phyloP scores from a whole-genome alignment of 352 stramenopile genomes.

The Pythium periplocum region DNA sequence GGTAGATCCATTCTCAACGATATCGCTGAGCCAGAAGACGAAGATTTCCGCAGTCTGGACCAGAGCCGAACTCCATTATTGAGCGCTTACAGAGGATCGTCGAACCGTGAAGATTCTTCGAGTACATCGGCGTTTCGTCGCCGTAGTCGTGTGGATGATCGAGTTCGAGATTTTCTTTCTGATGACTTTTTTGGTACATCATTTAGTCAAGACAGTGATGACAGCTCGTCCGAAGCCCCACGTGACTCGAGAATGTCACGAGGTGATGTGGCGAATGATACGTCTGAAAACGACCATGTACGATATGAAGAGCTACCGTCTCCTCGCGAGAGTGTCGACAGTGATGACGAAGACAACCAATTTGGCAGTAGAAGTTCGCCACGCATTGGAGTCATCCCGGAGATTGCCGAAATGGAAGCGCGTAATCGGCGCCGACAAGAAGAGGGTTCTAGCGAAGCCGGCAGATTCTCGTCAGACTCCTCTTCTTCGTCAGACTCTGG shows the following conservation, averaged over 20 bases:
- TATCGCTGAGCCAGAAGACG: slow-evolving; percentile 20
- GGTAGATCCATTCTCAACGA: slow-evolving; percentile 26
- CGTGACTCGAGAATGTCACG: slow-evolving; percentile 1
- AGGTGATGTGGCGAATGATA: background rate
- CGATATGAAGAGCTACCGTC: slow-evolving; percentile 3
- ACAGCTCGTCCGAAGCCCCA: slow-evolving; percentile 10
- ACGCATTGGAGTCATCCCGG: slow-evolving; percentile 47
- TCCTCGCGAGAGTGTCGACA: slow-evolving; percentile 11
- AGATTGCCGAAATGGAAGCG: slow-evolving; percentile 50
- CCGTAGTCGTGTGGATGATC: background rate
- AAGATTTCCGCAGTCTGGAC: slow-evolving; percentile 21
- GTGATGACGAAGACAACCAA: slow-evolving; percentile 23
- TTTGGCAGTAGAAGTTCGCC: background rate
- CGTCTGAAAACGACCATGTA: background rate
- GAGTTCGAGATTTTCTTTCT: slow-evolving; percentile 37
- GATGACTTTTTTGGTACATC: slow-evolving; percentile 72
- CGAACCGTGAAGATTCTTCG: slow-evolving; percentile 20
- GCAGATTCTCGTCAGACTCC: slow-evolving; percentile 11
- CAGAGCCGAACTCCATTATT: slow-evolving; percentile 58
- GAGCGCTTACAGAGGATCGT: slow-evolving; percentile 19
- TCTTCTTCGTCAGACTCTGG: slow-evolving; percentile 21
- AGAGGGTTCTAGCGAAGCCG: slow-evolving; percentile 3
- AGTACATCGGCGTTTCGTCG: background rate
- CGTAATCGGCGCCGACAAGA: slow-evolving; percentile 15
- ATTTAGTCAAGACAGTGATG: slow-evolving; percentile 28